These are phyloP conservation scores for Aspergillus chevalieri DNA, from an alignment of 2,329 filamentous ascomycete species.

Conservation along the genomic window DNA sequence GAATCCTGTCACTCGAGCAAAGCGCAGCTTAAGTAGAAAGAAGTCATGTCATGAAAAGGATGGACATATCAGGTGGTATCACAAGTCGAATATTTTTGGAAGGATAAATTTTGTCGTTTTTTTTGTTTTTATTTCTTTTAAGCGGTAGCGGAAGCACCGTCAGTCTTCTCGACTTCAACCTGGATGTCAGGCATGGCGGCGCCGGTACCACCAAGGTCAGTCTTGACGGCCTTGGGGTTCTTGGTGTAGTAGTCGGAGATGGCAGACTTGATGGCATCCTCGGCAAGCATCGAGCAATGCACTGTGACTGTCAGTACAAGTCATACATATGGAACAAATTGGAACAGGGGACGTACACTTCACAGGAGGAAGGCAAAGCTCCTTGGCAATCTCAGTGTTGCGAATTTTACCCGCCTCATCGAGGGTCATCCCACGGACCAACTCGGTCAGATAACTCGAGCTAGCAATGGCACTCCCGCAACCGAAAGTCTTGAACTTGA, in stretches of 20 bases:
- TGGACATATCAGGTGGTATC: not conserved
- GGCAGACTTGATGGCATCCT: constrained; percentile 87
- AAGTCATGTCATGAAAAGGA: not conserved
- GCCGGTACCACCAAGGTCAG: constrained; percentile 70
- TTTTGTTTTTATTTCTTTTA: constrained; percentile 14
- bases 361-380: constrained; percentile 84
- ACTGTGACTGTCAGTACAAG: constrained; percentile 43
- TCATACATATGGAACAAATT: constrained; percentile 7
- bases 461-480: constrained; percentile 93
- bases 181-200: constrained; percentile 57
- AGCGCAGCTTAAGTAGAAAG: not conserved
- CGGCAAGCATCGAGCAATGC: constrained; percentile 87
- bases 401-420: constrained; percentile 88
- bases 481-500: constrained; percentile 97
- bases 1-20: not conserved
- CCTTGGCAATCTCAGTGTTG: constrained; percentile 98
- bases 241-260: constrained; percentile 89
- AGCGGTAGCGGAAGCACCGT: constrained; percentile 23
- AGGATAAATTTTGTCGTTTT: constrained; percentile 1
- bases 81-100: not conserved
- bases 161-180: constrained; percentile 39
- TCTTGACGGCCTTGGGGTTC: constrained; percentile 69
- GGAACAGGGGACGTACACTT: constrained; percentile 58
- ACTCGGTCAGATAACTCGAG: constrained; percentile 87
- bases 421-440: constrained; percentile 91